Percentiles rank a stretch among this genome's conserved stretches.
Evolutionary conservation across 164 flowering plant genomes (phyloP).

Genomic region (Nelumbo lutea): DNA sequence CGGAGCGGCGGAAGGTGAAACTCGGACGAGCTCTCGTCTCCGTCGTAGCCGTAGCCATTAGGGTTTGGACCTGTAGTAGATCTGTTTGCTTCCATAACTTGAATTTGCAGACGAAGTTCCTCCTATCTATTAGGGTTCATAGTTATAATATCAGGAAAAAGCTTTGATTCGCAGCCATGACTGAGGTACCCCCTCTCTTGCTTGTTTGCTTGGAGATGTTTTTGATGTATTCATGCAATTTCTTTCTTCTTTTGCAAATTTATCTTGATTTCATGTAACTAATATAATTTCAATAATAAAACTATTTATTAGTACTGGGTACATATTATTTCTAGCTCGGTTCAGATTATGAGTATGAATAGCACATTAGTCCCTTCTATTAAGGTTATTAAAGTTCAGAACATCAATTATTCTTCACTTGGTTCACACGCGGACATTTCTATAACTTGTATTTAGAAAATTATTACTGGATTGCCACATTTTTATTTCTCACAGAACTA

Average conservation of each 20-base stretch:
- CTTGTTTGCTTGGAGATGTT: background rate
- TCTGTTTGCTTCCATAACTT: background rate
- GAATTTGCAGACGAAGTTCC: background rate
- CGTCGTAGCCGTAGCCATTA: background rate
- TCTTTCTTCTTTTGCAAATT: background rate
- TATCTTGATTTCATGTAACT: too few relatives aligned
- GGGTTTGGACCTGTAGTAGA: slow-evolving; percentile 1
- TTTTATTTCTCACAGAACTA: background rate
- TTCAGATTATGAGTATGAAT: too few relatives aligned
- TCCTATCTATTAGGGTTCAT: background rate
- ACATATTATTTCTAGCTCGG: too few relatives aligned
- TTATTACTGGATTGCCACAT: background rate
- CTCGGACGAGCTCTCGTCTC: too few relatives aligned
- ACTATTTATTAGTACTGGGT: too few relatives aligned
- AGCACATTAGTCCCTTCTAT: too few relatives aligned
- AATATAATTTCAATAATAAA: too few relatives aligned
- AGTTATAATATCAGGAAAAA: background rate
- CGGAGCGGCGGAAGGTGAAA: too few relatives aligned
- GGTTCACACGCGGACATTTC: too few relatives aligned
- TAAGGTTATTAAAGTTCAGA: too few relatives aligned
- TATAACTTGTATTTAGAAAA: too few relatives aligned
- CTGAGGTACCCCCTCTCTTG: slow-evolving; percentile 26
- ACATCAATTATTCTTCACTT: too few relatives aligned
- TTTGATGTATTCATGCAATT: background rate
- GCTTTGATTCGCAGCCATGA: slow-evolving; percentile 31